Evolutionary conservation across 331 rosid species (phyloP).

Genomic region (Arachis monticola): DNA sequence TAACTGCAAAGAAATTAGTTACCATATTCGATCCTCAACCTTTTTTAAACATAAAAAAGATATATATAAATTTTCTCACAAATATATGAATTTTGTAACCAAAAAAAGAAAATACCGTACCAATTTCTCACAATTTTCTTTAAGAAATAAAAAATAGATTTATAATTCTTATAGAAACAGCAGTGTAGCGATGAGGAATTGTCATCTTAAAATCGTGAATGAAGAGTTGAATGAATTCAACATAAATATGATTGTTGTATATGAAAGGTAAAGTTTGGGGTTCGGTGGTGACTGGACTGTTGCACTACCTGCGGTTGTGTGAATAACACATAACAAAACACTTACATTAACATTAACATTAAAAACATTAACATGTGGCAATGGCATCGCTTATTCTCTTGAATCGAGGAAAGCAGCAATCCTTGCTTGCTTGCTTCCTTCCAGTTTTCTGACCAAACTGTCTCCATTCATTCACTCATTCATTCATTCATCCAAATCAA

Average conservation of each 20-base stretch:
- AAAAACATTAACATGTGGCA: conserved; percentile 61
- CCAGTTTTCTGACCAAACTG: conserved; percentile 26
- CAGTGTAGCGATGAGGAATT: neutral
- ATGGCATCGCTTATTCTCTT: conserved; percentile 83
- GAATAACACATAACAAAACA: conserved; percentile 26
- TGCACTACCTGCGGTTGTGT: conserved; percentile 36
- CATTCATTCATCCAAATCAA: conserved; percentile 50
- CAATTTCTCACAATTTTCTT: too few species aligned
- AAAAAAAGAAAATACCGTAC: too few species aligned
- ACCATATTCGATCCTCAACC: too few species aligned
- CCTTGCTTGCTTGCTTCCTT: neutral
- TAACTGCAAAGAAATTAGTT: too few species aligned
- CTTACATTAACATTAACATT: conserved; percentile 18
- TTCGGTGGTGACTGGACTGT: conserved; percentile 44
- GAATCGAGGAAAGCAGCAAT: conserved; percentile 69
- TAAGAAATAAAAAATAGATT: too few species aligned
- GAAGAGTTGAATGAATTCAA: too few species aligned
- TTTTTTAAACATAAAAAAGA: too few species aligned
- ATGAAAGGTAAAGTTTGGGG: conserved; percentile 27
- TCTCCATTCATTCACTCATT: conserved; percentile 35
- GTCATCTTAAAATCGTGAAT: too few species aligned
- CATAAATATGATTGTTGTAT: too few species aligned
- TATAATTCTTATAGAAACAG: too few species aligned
- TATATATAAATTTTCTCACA: too few species aligned
- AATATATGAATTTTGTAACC: too few species aligned